A percentile compares a stretch with the other conserved stretches of the same genome.
phyloP scores from a whole-genome alignment of 441 rosid species.

The Populus trichocarpa region DNA sequence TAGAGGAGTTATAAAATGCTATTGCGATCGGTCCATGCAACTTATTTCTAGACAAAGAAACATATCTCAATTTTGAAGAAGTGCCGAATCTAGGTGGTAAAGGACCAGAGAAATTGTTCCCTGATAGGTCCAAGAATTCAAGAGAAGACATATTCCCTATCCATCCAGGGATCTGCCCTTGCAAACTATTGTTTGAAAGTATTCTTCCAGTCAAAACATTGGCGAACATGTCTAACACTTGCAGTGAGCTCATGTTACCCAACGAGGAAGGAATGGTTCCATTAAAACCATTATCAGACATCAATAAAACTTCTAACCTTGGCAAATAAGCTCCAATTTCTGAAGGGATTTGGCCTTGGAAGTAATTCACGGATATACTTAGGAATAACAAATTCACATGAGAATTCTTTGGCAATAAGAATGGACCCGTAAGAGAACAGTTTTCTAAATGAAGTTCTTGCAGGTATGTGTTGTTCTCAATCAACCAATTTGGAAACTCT shows the following conservation, averaged over 20 bases:
- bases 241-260: too few species aligned
- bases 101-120: neutral
- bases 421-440: too few species aligned
- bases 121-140: neutral
- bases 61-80: neutral
- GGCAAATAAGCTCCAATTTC: too few species aligned
- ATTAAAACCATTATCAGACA: too few species aligned
- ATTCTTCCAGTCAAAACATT: too few species aligned
- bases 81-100: neutral
- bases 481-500: constrained; percentile 30
- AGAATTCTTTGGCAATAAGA: neutral
- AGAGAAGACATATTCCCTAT: neutral
- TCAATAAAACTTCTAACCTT: too few species aligned
- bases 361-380: too few species aligned
- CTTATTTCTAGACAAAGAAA: neutral
- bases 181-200: too few species aligned
- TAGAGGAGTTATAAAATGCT: neutral
- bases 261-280: too few species aligned
- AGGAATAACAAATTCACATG: neutral
- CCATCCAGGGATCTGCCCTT: neutral
- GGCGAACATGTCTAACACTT: too few species aligned
- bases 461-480: constrained; percentile 1
- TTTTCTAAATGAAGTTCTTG: too few species aligned
- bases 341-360: neutral
- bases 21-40: neutral